Evolutionary conservation across 108 stramenopile genomes (phyloP), one percentile per base, ranked within the genome.

Genomic region (Pseudonitzschia multistriata): DNA sequence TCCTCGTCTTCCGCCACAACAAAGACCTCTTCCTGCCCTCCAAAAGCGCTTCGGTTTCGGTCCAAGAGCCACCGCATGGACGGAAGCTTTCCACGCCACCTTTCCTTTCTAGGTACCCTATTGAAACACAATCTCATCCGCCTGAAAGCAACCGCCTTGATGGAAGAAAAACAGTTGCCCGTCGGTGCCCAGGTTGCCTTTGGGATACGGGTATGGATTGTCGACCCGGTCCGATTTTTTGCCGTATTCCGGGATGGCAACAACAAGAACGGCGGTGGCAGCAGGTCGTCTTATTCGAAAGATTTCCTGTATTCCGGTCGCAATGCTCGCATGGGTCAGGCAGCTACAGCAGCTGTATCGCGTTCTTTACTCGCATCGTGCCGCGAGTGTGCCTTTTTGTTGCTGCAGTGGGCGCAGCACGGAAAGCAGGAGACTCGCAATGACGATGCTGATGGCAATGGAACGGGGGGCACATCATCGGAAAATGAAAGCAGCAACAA

Each of bases 331-430:
- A 17, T 4, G 15, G n/a, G 11, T 21, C 7, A 3, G 4, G 19
- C 49, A 21, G 19, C 15, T 17, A 21, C n/a, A 17, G 28, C 24
- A 5, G 17, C 55, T 10, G n/a, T 13, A 19, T 15, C 11, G 25
- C 33, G 57, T 14, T 33, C 31, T 2, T 21, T 3, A 6, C 14
- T 17, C 13, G 33, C 29, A 3, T 85, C 13, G 82, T 64, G 57
- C 31, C 57, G 57, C 34, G 29, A 86, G 27, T 85, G 86, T 8
- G 93, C 90, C 28, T 90, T 88, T 84, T 77, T 31, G 21, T 60
- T 94, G 37, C 68, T 94, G 73, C 89, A 91, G 60, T 94, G 89
- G 88, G 90, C 89, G 2, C 83, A 94, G 53, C 76, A 80, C 67
- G 90, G 90, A 59, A 81, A 88, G 49, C 69, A 81, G 22, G 67